Conservation (phyloP, 106 monocot genomes). For the Gastrodia elata region DNA sequence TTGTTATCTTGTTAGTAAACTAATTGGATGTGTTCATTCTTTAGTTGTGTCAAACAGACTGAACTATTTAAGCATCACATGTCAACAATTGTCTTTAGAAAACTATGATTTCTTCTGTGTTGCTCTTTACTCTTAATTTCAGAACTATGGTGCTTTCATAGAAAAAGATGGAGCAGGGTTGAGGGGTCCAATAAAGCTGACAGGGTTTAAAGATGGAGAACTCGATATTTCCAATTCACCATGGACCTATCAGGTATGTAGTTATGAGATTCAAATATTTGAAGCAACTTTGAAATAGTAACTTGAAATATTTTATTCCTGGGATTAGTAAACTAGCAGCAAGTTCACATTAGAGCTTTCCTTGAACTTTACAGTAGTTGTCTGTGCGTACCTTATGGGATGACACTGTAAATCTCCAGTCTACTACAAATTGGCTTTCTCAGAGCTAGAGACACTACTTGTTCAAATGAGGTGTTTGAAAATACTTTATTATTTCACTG, state of each 20-base stretch:
- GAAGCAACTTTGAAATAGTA: background rate
- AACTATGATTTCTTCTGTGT: background rate
- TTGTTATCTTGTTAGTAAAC: too few relatives aligned
- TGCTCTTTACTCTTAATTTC: constrained; percentile 6
- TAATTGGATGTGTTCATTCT: too few relatives aligned
- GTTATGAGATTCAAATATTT: background rate
- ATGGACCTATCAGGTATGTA: constrained; percentile 83
- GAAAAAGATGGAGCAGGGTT: constrained; percentile 98
- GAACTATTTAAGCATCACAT: background rate
- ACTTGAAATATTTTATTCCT: background rate
- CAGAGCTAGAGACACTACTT: background rate
- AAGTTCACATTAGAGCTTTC: background rate
- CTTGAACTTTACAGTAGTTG: background rate
- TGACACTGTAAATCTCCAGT: background rate
- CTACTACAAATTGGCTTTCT: background rate
- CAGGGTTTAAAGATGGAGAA: constrained; percentile 58
- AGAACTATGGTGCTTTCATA: constrained; percentile 97
- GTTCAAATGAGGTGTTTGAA: background rate
- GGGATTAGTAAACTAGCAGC: background rate
- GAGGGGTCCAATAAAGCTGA: constrained; percentile 55
- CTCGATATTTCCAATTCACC: constrained; percentile 46
- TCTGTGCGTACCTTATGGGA: background rate
- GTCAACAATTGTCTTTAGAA: background rate
- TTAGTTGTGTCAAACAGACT: too few relatives aligned
- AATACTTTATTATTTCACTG: background rate